Conservation (phyloP, 139 green algal species). For the Micromonas commoda region DNA sequence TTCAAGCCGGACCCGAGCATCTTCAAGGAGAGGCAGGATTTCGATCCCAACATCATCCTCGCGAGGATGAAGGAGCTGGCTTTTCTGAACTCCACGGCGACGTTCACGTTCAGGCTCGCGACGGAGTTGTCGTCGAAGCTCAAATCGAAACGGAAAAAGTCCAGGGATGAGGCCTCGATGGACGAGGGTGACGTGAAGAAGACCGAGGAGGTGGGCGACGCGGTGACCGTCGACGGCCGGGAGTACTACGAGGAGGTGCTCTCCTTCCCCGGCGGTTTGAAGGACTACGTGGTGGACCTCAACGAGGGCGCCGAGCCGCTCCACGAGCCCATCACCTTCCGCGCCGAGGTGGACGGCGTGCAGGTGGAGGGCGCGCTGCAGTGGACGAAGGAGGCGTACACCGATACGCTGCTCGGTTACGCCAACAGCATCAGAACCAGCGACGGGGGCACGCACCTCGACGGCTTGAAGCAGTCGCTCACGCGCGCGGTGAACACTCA, state of each 20-base stretch:
- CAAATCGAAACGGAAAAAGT: neutral
- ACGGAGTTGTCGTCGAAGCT: neutral
- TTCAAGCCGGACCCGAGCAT: slow-evolving; percentile 80
- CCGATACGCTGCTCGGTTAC: slow-evolving; percentile 83
- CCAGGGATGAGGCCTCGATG: neutral
- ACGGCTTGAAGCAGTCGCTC: slow-evolving; percentile 77
- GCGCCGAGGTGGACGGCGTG: slow-evolving; percentile 52
- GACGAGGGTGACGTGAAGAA: neutral
- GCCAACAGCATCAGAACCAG: slow-evolving; percentile 93
- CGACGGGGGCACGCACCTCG: slow-evolving; percentile 93
- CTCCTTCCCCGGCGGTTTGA: slow-evolving; percentile 64
- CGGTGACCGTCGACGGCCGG: neutral
- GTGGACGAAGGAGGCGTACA: slow-evolving; percentile 74
- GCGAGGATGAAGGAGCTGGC: slow-evolving; percentile 84
- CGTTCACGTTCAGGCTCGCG: slow-evolving; percentile 35
- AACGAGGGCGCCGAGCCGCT: slow-evolving; percentile 48
- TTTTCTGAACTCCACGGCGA: slow-evolving; percentile 83
- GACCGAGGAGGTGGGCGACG: neutral
- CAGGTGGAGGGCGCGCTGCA: slow-evolving; percentile 73
- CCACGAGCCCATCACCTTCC: slow-evolving; percentile 68
- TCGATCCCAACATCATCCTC: slow-evolving; percentile 72
- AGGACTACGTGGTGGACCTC: slow-evolving; percentile 70
- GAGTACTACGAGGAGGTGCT: slow-evolving; percentile 61
- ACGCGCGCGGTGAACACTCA: slow-evolving; percentile 71
- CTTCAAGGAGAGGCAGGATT: slow-evolving; percentile 48